Evolutionary conservation across 179 eudicot genomes (phyloP).

Genomic region (Gypsophila paniculata): DNA sequence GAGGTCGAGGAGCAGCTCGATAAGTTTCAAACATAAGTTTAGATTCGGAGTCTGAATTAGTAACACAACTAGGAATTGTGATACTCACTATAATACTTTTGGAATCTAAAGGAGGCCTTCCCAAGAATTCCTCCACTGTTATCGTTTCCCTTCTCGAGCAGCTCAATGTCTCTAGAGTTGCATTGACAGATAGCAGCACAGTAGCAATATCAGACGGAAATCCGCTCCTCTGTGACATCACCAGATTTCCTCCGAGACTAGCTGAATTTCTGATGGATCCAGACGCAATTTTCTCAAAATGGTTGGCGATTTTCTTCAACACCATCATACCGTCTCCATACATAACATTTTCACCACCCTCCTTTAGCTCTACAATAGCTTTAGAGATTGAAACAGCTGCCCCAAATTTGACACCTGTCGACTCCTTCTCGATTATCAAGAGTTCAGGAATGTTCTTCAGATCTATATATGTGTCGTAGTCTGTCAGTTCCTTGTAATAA

Average conservation of each 20-base stretch:
- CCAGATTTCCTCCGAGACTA: slow-evolving; percentile 83
- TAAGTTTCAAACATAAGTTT: slow-evolving; percentile 64
- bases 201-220: slow-evolving; percentile 92
- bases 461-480: slow-evolving; percentile 56
- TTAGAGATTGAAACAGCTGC: slow-evolving; percentile 73
- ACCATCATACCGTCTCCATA: slow-evolving; percentile 26
- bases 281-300: slow-evolving; percentile 78
- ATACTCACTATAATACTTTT: slow-evolving; percentile 39
- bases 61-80: slow-evolving; percentile 46
- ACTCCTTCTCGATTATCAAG: slow-evolving; percentile 41
- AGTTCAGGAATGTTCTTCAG: slow-evolving; percentile 71
- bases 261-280: slow-evolving; percentile 68
- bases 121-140: slow-evolving; percentile 12
- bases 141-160: slow-evolving; percentile 39
- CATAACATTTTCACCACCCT: slow-evolving; percentile 20
- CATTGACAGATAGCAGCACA: slow-evolving; percentile 57
- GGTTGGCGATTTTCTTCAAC: slow-evolving; percentile 53
- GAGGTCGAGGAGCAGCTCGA: slow-evolving; percentile 83
- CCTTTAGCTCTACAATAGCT: slow-evolving; percentile 49
- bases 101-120: slow-evolving; percentile 2
- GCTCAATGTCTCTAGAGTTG: slow-evolving; percentile 47
- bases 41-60: slow-evolving; percentile 21
- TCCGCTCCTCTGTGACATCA: slow-evolving; percentile 67
- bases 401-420: slow-evolving; percentile 55
- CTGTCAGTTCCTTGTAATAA: slow-evolving; percentile 63